These are phyloP conservation scores for Mycena maculata DNA, from an alignment of 768 basidiomycete genomes.

Conservation along the genomic window DNA sequence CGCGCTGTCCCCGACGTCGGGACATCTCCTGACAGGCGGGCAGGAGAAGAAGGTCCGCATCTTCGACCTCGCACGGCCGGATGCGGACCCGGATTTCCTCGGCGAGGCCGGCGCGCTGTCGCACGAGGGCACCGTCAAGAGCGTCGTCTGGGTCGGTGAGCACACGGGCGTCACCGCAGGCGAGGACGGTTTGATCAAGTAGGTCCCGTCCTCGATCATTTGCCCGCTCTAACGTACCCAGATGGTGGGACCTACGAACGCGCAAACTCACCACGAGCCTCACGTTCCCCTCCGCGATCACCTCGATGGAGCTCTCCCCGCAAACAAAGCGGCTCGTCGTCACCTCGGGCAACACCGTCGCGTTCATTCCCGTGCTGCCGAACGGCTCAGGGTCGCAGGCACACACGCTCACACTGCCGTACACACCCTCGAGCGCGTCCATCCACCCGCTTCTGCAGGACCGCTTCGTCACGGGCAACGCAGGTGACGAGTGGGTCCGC, in stretches of 20 bases:
- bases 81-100: constrained; percentile 88
- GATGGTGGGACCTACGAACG: constrained; percentile 97
- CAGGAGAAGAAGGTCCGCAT: constrained; percentile 98
- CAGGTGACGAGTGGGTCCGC: constrained; percentile 95
- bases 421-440: constrained; percentile 93
- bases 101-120: constrained; percentile 69
- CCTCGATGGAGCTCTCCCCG: constrained; percentile 92
- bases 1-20: constrained; percentile 78
- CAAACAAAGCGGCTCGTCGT: constrained; percentile 87
- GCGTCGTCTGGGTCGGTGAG: constrained; percentile 93
- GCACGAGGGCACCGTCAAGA: constrained; percentile 92
- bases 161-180: constrained; percentile 89
- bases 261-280: constrained; percentile 76
- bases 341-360: constrained; percentile 91
- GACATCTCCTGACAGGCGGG: constrained; percentile 88
- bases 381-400: constrained; percentile 76
- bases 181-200: constrained; percentile 94
- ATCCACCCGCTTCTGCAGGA: constrained; percentile 91
- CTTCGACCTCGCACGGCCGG: constrained; percentile 89
- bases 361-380: constrained; percentile 86
- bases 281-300: constrained; percentile 82
- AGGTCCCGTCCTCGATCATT: constrained; percentile 43
- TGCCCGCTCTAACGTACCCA: too few species aligned
- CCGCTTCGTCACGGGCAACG: constrained; percentile 92
- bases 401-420: constrained; percentile 83